Evolutionary conservation across 805 yeast species (phyloP).

Genomic region (Metschnikowia arizonensis): DNA sequence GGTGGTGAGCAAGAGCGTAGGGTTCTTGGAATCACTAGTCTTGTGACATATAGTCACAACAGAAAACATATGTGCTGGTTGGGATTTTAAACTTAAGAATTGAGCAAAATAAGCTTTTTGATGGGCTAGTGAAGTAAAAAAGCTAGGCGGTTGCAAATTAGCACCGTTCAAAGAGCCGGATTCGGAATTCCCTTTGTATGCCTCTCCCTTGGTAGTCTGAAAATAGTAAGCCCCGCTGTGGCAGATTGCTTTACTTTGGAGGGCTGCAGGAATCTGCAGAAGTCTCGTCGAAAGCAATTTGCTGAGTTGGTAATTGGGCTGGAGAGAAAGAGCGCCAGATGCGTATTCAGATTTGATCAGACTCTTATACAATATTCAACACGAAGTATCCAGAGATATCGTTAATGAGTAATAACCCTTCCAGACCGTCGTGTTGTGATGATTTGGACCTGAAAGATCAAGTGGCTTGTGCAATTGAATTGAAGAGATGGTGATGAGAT

Average conservation of each 20-base stretch:
- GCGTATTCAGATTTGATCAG: constrained; percentile 1
- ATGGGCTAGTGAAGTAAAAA: constrained; percentile 9
- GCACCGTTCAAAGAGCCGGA: background rate
- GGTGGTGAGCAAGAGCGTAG: constrained; percentile 50
- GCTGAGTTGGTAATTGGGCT: background rate
- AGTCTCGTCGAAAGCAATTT: constrained; percentile 5
- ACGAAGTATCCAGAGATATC: background rate
- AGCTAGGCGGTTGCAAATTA: constrained; percentile 9
- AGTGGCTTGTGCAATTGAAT: background rate
- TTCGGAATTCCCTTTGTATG: background rate
- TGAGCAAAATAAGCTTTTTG: constrained; percentile 9
- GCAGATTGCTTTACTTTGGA: constrained; percentile 2
- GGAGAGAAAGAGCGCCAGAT: background rate
- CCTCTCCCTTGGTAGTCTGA: background rate
- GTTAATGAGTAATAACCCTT: background rate
- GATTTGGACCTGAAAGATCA: background rate
- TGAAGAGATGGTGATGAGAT: background rate
- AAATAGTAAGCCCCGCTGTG: background rate
- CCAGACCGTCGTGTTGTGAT: background rate
- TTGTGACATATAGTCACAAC: constrained; percentile 51
- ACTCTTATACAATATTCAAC: background rate
- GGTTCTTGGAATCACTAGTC: constrained; percentile 52
- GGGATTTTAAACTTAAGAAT: constrained; percentile 4
- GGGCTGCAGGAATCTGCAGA: constrained; percentile 5
- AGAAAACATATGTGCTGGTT: constrained; percentile 39